These are phyloP conservation scores for Paramecium sonneborni DNA, from an alignment of 73 alveolate species.

Conservation along the genomic window DNA sequence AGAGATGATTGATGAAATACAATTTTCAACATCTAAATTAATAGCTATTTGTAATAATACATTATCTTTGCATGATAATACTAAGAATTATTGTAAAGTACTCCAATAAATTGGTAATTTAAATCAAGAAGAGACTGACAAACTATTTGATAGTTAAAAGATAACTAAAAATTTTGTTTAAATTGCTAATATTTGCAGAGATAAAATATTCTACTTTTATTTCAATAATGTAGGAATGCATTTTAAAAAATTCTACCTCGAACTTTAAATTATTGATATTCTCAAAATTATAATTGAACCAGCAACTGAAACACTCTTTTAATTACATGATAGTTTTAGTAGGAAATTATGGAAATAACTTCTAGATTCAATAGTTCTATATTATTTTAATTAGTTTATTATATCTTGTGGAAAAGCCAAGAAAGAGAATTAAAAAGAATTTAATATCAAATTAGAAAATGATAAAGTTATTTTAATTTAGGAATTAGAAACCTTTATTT, in stretches of 20 bases:
- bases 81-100: background rate
- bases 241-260: background rate
- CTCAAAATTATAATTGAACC: slow-evolving; percentile 2
- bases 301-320: background rate
- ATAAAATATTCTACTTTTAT: background rate
- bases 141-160: background rate
- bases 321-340: slow-evolving; percentile 51
- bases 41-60: slow-evolving; percentile 28
- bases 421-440: background rate
- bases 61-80: background rate
- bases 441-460: background rate
- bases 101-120: background rate
- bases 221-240: background rate
- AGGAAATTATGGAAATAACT: slow-evolving; percentile 26
- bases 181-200: background rate
- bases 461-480: background rate
- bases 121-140: slow-evolving; percentile 19
- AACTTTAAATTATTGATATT: background rate
- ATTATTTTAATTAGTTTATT: slow-evolving; percentile 1
- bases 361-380: background rate
- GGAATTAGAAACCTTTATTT: slow-evolving; percentile 22
- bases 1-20: background rate
- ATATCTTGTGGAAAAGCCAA: slow-evolving; percentile 28
- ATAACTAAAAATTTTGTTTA: background rate
- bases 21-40: background rate